Evolutionary conservation across 2,329 filamentous ascomycete genomes (phyloP).

Genomic region (Colletotrichum musae): DNA sequence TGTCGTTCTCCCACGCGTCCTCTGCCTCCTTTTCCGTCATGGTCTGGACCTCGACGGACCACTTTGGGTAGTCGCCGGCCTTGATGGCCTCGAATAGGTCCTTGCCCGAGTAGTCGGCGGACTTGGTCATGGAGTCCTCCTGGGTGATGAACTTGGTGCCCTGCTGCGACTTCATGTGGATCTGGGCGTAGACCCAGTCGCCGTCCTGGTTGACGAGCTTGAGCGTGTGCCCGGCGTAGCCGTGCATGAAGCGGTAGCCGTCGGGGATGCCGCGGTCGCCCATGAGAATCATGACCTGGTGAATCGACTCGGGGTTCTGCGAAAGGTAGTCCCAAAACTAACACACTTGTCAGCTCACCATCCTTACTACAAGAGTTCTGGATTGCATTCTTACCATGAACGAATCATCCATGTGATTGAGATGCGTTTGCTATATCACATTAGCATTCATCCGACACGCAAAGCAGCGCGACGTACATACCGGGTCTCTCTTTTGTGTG

Average conservation of each 20-base stretch:
- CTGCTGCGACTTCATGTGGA: constrained; percentile 63
- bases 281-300: constrained; percentile 67
- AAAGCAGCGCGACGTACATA: neutral
- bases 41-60: constrained; percentile 68
- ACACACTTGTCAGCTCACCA: neutral
- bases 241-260: constrained; percentile 61
- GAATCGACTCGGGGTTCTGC: constrained; percentile 63
- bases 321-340: constrained; percentile 47
- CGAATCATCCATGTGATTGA: constrained; percentile 53
- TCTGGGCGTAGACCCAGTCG: constrained; percentile 63
- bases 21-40: constrained; percentile 67
- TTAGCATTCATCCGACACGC: neutral
- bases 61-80: constrained; percentile 60
- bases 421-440: constrained; percentile 9
- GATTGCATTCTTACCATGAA: constrained; percentile 60
- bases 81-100: constrained; percentile 57
- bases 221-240: constrained; percentile 64
- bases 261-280: constrained; percentile 63
- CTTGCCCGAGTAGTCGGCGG: constrained; percentile 65
- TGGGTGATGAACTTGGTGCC: constrained; percentile 61
- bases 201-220: constrained; percentile 62
- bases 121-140: constrained; percentile 54
- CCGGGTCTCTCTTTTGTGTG: constrained; percentile 60
- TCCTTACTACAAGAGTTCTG: too few species aligned
- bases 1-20: constrained; percentile 48